phyloP scores from a whole-genome alignment of 352 stramenopile genomes.

The Aphanomyces cochlioides region DNA sequence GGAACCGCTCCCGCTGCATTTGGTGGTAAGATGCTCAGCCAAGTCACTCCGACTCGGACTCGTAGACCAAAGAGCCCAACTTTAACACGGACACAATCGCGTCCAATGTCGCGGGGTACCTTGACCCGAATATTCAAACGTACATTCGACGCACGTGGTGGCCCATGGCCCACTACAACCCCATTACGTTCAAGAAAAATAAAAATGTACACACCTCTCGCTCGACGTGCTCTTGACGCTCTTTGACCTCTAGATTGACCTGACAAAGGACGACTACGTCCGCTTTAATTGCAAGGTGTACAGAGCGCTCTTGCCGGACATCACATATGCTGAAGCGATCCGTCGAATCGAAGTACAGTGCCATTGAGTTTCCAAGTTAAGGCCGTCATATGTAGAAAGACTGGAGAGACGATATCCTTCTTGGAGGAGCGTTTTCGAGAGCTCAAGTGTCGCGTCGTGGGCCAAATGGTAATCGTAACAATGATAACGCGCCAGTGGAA shows the following conservation, averaged over 20 bases:
- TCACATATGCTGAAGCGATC: constrained; percentile 23
- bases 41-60: not conserved
- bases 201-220: not conserved
- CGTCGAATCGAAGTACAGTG: constrained; percentile 16
- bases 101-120: constrained; percentile 15
- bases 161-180: constrained; percentile 28
- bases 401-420: constrained; percentile 13
- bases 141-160: constrained; percentile 27
- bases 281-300: constrained; percentile 27
- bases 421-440: not conserved
- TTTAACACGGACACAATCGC: constrained; percentile 14
- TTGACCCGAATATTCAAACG: constrained; percentile 28
- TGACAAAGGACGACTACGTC: constrained; percentile 29
- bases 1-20: constrained; percentile 23
- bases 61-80: constrained; percentile 15
- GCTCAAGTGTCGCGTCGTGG: too few relatives aligned
- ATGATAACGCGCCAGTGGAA: too few relatives aligned
- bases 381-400: constrained; percentile 13
- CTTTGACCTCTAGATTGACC: constrained; percentile 7
- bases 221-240: too few relatives aligned
- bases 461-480: too few relatives aligned
- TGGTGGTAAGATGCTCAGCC: constrained; percentile 9
- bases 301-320: constrained; percentile 20
- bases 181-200: constrained; percentile 24
- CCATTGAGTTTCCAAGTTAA: not conserved